Base-by-base conservation (phyloP, 2,329 filamentous ascomycete species). In the Diaporthe amygdali region DNA sequence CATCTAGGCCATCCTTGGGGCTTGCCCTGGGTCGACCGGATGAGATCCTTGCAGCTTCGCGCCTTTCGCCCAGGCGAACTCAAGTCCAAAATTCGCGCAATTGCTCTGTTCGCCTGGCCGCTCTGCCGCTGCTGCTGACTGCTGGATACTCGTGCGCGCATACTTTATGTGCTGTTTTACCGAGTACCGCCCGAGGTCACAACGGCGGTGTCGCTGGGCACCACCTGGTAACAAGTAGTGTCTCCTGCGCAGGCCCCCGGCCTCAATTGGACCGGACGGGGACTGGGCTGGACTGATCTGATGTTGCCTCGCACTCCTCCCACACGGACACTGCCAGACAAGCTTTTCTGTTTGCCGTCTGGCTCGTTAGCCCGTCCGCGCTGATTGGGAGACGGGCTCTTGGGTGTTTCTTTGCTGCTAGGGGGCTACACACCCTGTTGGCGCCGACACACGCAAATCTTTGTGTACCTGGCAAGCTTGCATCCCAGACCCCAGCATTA, bases 401-500 rank as follows among this genome's bases (percentile, higher is more conserved):
- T 27, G n/a, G 49, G 34, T 34, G 61, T 49, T 55, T 49, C 59
- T 9, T 34, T 32, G 7, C 12, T 49, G 41, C 63, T 66, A 66
- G 37, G 46, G 34, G 27, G 59, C 6, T 32, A 66, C 49, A 30
- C 47, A 34, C 46, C 34, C 49, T 51, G 34, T 41, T 54, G 63
- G 2, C 27, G 22, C 12, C 14, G 25, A 20, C 20, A 39, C 10
- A 30, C 39, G 25, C n/a, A 27, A 5, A n/a, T 6, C 12, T 22
- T 8, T 59, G n/a, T 22, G 71, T 72, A 63, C 71, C 71, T 64
- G 25, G 63, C 55, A 51, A 70, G 67, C 68, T 66, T 67, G 52
- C 44, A 49, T 22, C 32, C 66, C 59, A 49, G 66, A 39, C 49
- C 49, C 44, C 59, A 59, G 66, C 51, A n/a, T 27, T 41, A 49